Percentiles rank a stretch among this genome's conserved stretches.
These are phyloP conservation scores for Suillus luteus DNA, from an alignment of 768 basidiomycete species.

Conservation along the genomic window DNA sequence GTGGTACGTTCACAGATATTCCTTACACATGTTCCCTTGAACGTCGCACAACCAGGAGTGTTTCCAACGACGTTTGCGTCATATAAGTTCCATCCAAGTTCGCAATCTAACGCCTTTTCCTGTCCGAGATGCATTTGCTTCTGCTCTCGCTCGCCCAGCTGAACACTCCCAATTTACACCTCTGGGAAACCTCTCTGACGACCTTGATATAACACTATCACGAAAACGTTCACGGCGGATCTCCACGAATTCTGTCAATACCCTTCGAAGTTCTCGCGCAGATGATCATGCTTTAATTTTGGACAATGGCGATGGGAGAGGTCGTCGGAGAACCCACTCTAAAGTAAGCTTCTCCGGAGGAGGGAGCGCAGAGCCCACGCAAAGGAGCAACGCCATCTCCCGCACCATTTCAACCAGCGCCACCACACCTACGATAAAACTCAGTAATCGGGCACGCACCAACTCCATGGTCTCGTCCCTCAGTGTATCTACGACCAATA, in stretches of 20 bases:
- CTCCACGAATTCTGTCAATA: slow-evolving; percentile 58
- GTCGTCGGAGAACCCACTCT: slow-evolving; percentile 48
- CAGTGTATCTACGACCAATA: slow-evolving; percentile 21
- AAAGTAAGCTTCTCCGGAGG: slow-evolving; percentile 41
- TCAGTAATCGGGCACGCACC: slow-evolving; percentile 47
- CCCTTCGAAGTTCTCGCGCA: slow-evolving; percentile 46
- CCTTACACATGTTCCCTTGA: not conserved
- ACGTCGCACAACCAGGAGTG: slow-evolving; percentile 19
- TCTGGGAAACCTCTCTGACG: slow-evolving; percentile 64
- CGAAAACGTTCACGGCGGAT: slow-evolving; percentile 61
- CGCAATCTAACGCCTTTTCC: slow-evolving; percentile 86
- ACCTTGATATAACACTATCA: slow-evolving; percentile 61
- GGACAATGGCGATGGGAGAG: slow-evolving; percentile 38
- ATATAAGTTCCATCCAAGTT: slow-evolving; percentile 72
- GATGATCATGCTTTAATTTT: slow-evolving; percentile 42
- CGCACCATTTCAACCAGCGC: slow-evolving; percentile 21
- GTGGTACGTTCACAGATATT: not conserved
- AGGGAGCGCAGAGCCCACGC: slow-evolving; percentile 18
- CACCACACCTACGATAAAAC: slow-evolving; percentile 37
- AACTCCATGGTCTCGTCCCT: slow-evolving; percentile 54
- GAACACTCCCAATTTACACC: slow-evolving; percentile 60
- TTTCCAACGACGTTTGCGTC: slow-evolving; percentile 67
- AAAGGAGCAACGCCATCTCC: slow-evolving; percentile 16
- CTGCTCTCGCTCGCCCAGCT: slow-evolving; percentile 69
- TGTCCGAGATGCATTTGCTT: slow-evolving; percentile 70